Percentiles rank a stretch among this genome's conserved stretches.
Conservation (phyloP, 106 monocot species). For the Chionographis japonica region DNA sequence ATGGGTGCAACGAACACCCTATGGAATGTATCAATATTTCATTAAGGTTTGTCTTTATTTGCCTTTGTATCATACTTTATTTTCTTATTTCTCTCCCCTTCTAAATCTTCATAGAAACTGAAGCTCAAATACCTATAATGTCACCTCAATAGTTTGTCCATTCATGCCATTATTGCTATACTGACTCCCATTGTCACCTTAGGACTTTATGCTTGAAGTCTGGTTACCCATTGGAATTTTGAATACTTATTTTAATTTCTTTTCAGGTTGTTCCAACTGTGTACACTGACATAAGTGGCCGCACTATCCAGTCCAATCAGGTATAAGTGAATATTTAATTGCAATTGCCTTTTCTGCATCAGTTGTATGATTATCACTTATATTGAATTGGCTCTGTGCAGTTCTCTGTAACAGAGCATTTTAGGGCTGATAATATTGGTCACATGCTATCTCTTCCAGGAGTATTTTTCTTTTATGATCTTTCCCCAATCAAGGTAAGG, state of each 20-base stretch:
- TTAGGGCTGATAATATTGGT: slow-evolving; percentile 59
- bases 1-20: slow-evolving; percentile 72
- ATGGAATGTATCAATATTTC: slow-evolving; percentile 95
- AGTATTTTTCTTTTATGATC: slow-evolving; percentile 96
- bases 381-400: slow-evolving; percentile 14
- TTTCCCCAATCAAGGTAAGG: slow-evolving; percentile 90
- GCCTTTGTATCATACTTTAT: no score
- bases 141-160: no score
- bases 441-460: slow-evolving; percentile 69
- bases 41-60: slow-evolving; percentile 54
- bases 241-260: neutral
- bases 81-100: no score
- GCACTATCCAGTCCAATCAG: slow-evolving; percentile 79
- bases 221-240: neutral
- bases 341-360: neutral
- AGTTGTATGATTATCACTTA: slow-evolving; percentile 4
- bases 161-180: no score
- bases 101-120: no score
- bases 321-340: slow-evolving; percentile 18
- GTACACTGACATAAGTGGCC: slow-evolving; percentile 78
- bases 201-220: neutral
- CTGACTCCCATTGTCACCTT: slow-evolving; percentile 3
- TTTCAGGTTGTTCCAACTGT: slow-evolving; percentile 94
- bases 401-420: slow-evolving; percentile 98
- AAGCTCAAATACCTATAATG: no score